Conservation (phyloP, 2,329 filamentous ascomycete genomes). For the Escovopsis sp. region DNA sequence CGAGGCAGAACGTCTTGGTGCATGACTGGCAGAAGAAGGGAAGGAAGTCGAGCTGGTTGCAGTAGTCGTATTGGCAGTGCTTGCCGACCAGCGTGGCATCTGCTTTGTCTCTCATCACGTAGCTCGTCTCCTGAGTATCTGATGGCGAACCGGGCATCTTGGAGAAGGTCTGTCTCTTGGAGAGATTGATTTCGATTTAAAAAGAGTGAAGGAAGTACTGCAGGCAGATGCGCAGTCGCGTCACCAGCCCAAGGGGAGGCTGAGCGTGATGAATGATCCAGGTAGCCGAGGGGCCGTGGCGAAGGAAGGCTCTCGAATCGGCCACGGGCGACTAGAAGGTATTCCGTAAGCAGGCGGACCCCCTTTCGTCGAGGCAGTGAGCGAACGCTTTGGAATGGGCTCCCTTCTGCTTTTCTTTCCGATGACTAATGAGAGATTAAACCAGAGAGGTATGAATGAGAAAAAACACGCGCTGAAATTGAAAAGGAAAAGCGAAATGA, state of each 20-base stretch:
- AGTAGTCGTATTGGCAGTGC: slow-evolving; percentile 85
- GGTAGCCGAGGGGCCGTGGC: slow-evolving; percentile 5
- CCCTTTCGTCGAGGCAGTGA: slow-evolving; percentile 8
- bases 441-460: too few relatives aligned
- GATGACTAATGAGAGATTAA: too few relatives aligned
- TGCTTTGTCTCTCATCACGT: slow-evolving; percentile 54
- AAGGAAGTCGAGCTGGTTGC: slow-evolving; percentile 89
- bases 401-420: too few relatives aligned
- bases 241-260: slow-evolving; percentile 8
- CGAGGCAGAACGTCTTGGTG: slow-evolving; percentile 71
- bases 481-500: too few relatives aligned
- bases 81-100: slow-evolving; percentile 77
- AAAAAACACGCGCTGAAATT: too few relatives aligned
- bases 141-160: slow-evolving; percentile 38
- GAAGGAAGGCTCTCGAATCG: slow-evolving; percentile 18
- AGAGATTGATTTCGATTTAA: slow-evolving; percentile 6
- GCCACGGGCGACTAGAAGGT: slow-evolving; percentile 7
- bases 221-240: slow-evolving; percentile 16
- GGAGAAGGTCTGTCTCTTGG: slow-evolving; percentile 4
- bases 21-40: slow-evolving; percentile 92
- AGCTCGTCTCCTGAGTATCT: slow-evolving; percentile 36
- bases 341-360: background rate
- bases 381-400: slow-evolving; percentile 1
- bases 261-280: background rate
- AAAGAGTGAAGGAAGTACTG: slow-evolving; percentile 2